These are phyloP conservation scores for Nicotiana attenuata DNA, from an alignment of 257 asterid species.

Conservation along the genomic window DNA sequence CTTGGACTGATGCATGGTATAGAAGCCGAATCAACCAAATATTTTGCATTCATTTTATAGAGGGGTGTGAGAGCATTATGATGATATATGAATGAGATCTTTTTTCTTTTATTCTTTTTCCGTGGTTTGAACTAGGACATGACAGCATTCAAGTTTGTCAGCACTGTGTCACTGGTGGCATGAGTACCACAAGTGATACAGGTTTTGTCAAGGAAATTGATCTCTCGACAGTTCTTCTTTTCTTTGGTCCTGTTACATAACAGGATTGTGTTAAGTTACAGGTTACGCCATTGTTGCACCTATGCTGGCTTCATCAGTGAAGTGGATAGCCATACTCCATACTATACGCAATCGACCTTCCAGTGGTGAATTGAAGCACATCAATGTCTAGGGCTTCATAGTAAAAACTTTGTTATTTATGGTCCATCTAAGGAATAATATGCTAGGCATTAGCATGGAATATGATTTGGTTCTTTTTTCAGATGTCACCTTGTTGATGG, in stretches of 20 bases:
- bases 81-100: background rate
- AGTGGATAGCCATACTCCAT: background rate
- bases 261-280: background rate
- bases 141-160: background rate
- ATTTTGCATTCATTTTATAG: background rate
- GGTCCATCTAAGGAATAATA: background rate
- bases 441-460: no score
- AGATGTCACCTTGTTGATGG: background rate
- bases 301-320: background rate
- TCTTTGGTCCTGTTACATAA: background rate
- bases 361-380: no score
- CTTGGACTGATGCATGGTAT: background rate
- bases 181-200: background rate
- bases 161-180: background rate
- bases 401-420: background rate
- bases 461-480: background rate
- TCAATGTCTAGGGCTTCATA: background rate
- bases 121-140: background rate
- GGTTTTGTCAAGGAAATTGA: background rate
- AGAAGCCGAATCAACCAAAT: background rate
- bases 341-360: background rate
- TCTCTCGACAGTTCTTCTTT: background rate
- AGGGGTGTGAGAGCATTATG: background rate
- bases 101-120: background rate
- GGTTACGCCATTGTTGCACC: background rate